Evolutionary conservation across 2,329 filamentous ascomycete genomes (phyloP).

Genomic region (Xylariaceae sp.): DNA sequence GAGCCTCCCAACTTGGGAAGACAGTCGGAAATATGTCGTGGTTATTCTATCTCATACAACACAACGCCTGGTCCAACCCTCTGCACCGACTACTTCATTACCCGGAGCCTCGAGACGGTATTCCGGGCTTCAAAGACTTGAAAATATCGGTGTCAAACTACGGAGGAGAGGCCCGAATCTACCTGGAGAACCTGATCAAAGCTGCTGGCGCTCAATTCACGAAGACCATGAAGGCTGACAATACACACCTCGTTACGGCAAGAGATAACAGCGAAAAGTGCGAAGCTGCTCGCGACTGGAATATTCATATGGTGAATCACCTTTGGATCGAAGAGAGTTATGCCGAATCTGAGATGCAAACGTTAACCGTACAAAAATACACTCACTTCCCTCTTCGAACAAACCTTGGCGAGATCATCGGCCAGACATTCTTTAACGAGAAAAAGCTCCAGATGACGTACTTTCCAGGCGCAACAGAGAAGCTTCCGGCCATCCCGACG

Average conservation of each 20-base stretch:
- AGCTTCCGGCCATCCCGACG: constrained; percentile 38
- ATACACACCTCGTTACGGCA: constrained; percentile 92
- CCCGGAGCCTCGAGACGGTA: constrained; percentile 68
- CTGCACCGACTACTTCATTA: constrained; percentile 82
- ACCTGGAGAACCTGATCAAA: constrained; percentile 84
- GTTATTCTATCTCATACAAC: constrained; percentile 87
- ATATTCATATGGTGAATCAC: constrained; percentile 84
- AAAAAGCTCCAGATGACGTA: constrained; percentile 58
- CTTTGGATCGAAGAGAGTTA: constrained; percentile 98
- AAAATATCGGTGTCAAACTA: constrained; percentile 94
- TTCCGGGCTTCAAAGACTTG: constrained; percentile 71
- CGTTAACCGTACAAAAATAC: constrained; percentile 68
- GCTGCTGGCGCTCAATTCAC: constrained; percentile 85
- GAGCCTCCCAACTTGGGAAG: constrained; percentile 69
- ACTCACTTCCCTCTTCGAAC: constrained; percentile 82
- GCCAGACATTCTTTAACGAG: constrained; percentile 75
- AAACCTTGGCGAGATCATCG: constrained; percentile 88
- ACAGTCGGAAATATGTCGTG: constrained; percentile 89
- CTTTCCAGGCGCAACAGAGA: constrained; percentile 55
- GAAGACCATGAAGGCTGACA: constrained; percentile 90
- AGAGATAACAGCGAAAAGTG: constrained; percentile 89
- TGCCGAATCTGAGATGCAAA: constrained; percentile 73
- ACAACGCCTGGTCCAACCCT: constrained; percentile 84
- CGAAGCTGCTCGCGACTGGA: constrained; percentile 87
- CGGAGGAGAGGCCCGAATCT: constrained; percentile 85